Percentiles rank a stretch among this genome's conserved stretches.
Conservation (phyloP, 306 rosid species). For the Quercus variabilis region DNA sequence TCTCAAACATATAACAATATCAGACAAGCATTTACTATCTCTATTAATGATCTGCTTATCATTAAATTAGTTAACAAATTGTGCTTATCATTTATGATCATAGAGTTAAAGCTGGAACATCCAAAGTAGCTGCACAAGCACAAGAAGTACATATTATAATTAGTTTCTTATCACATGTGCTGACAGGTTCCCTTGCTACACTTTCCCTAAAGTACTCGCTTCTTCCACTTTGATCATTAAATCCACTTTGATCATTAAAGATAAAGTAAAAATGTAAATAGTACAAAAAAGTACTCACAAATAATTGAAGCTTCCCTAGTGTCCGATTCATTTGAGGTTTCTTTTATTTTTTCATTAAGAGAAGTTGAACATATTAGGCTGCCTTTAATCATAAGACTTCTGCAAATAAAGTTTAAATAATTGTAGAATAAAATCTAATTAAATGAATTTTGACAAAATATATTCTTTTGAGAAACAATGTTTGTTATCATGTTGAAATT, state of each 20-base stretch:
- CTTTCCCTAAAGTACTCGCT: slow-evolving; percentile 18
- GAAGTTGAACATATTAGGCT: slow-evolving; percentile 16
- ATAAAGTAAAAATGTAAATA: neutral
- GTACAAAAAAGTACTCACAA: slow-evolving; percentile 1
- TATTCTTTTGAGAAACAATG: too few relatives aligned
- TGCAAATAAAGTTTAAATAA: too few relatives aligned
- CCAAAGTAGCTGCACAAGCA: slow-evolving; percentile 20
- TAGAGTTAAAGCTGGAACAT: slow-evolving; percentile 16
- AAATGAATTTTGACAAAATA: too few relatives aligned
- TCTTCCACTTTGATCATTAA: neutral
- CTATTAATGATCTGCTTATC: slow-evolving; percentile 35
- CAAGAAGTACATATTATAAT: slow-evolving; percentile 21
- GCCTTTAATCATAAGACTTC: too few relatives aligned
- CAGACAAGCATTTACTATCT: slow-evolving; percentile 6
- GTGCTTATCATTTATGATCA: slow-evolving; percentile 19
- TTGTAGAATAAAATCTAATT: too few relatives aligned
- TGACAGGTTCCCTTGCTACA: slow-evolving; percentile 18
- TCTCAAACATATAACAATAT: neutral
- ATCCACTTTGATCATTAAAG: neutral
- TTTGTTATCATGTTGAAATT: too few relatives aligned
- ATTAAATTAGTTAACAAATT: slow-evolving; percentile 19
- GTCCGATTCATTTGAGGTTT: too few relatives aligned
- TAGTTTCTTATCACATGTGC: slow-evolving; percentile 40
- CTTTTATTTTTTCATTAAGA: slow-evolving; percentile 17
- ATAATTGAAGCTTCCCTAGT: too few relatives aligned